A percentile compares a stretch with the other conserved stretches of the same genome.
These are phyloP conservation scores for Phyllachora maydis DNA, from an alignment of 2,329 filamentous ascomycete species.

Conservation along the genomic window DNA sequence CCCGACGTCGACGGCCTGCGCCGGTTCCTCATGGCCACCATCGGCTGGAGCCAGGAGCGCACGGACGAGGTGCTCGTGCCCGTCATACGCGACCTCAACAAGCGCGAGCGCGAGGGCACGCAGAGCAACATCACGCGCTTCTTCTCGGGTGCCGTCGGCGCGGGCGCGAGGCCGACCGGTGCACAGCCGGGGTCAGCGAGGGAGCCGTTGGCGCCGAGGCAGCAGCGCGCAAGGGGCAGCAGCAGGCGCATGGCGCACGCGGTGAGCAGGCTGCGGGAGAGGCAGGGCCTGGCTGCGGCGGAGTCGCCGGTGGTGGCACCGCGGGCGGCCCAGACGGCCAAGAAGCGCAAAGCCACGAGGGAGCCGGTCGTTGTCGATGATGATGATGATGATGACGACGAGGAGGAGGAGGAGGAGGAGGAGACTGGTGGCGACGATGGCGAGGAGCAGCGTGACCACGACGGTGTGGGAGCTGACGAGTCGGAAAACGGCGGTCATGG, in stretches of 20 bases:
- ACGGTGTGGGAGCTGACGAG: constrained; percentile 1
- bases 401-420: too few relatives aligned
- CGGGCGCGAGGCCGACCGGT: too few relatives aligned
- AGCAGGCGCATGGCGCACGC: constrained; percentile 13
- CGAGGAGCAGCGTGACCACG: neutral
- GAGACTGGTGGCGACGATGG: constrained; percentile 1
- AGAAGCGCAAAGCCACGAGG: constrained; percentile 13
- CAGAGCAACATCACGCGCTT: constrained; percentile 93
- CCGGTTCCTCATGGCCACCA: constrained; percentile 70
- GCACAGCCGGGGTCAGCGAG: constrained; percentile 1
- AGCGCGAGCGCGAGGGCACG: constrained; percentile 69
- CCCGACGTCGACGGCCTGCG: constrained; percentile 77
- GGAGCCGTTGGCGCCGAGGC: constrained; percentile 10
- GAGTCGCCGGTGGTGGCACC: constrained; percentile 5
- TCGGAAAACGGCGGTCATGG: constrained; percentile 3
- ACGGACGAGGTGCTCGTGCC: constrained; percentile 93
- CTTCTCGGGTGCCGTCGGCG: constrained; percentile 49
- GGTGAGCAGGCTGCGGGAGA: constrained; percentile 10
- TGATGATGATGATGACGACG: constrained; percentile 4
- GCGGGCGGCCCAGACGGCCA: constrained; percentile 5
- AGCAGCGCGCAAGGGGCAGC: constrained; percentile 6
- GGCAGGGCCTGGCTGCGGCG: constrained; percentile 4
- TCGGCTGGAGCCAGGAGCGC: constrained; percentile 80
- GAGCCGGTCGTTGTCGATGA: constrained; percentile 4
- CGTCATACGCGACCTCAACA: constrained; percentile 90